A percentile compares a stretch with the other conserved stretches of the same genome.
phyloP scores from a whole-genome alignment of 2,329 filamentous ascomycete species.

The Paecilomyces dactylethromorphus region DNA sequence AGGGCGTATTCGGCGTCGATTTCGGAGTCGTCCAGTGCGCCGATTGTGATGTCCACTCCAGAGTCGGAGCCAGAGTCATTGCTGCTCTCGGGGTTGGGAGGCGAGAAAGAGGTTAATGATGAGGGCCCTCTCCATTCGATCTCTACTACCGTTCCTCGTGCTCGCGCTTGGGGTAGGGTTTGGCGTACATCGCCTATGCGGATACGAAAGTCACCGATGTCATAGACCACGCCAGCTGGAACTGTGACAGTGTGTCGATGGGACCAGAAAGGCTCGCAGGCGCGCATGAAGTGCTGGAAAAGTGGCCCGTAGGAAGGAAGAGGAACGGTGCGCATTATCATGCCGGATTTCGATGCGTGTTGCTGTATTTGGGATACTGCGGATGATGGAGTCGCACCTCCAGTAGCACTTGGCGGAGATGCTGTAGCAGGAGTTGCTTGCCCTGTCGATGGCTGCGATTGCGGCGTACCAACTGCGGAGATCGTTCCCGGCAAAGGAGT shows the following conservation, averaged over 20 bases:
- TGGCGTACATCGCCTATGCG: conserved; percentile 38
- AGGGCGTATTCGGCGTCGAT: conserved; percentile 30
- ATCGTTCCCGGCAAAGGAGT: conserved; percentile 9
- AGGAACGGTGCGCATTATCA: conserved; percentile 36
- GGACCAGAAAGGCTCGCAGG: conserved; percentile 37
- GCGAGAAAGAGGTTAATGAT: conserved; percentile 17
- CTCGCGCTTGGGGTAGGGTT: conserved; percentile 27
- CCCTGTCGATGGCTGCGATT: background rate
- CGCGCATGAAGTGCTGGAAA: conserved; percentile 34
- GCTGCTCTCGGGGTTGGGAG: background rate
- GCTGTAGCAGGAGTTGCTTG: too few relatives aligned
- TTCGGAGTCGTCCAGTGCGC: conserved; percentile 27
- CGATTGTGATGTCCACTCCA: conserved; percentile 19
- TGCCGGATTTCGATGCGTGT: conserved; percentile 9
- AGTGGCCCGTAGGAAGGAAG: conserved; percentile 26
- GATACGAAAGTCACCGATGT: conserved; percentile 37
- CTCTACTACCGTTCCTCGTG: conserved; percentile 39
- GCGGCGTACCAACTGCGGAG: background rate
- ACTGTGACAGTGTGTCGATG: conserved; percentile 33
- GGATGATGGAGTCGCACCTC: background rate
- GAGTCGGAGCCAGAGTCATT: conserved; percentile 12
- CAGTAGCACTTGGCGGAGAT: background rate
- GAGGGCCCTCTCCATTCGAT: conserved; percentile 37
- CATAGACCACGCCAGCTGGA: conserved; percentile 30
- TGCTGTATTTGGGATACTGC: conserved; percentile 1